A percentile compares a stretch with the other conserved stretches of the same genome.
These are phyloP conservation scores for Blepharisma undulans DNA, from an alignment of 169 alveolate genomes.

Conservation along the genomic window DNA sequence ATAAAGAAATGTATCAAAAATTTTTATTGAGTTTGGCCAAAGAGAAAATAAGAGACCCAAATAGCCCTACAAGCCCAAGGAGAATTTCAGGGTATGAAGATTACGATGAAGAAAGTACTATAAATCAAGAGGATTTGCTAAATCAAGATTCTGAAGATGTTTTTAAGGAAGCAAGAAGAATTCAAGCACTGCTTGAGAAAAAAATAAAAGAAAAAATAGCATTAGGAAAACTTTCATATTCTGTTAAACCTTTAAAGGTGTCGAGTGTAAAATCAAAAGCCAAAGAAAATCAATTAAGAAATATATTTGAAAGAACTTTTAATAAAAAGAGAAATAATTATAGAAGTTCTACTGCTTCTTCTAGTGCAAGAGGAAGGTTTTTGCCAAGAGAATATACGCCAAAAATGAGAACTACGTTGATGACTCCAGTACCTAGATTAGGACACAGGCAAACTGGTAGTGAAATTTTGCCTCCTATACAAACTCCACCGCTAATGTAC, in stretches of 20 bases:
- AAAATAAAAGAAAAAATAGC: slow-evolving; percentile 20
- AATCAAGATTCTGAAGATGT: neutral
- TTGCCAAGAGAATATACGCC: neutral
- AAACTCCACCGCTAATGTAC: neutral
- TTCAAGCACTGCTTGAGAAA: neutral
- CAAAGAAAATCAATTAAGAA: neutral
- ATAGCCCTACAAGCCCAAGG: neutral
- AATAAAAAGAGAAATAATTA: neutral
- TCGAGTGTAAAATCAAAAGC: neutral
- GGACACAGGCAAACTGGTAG: neutral
- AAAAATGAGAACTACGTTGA: neutral
- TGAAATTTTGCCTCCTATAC: neutral
- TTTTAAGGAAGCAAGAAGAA: slow-evolving; percentile 12
- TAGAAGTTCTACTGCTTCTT: neutral
- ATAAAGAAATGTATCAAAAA: slow-evolving; percentile 18
- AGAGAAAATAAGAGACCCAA: neutral
- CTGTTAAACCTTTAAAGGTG: neutral
- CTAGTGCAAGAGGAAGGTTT: neutral
- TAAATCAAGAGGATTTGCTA: neutral
- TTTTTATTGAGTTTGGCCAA: neutral
- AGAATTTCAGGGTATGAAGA: neutral
- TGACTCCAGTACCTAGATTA: neutral
- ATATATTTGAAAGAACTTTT: neutral
- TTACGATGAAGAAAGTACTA: neutral
- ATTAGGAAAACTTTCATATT: neutral